These are phyloP conservation scores for Cyclocybe cylindracea DNA, from an alignment of 768 basidiomycete genomes.

Conservation along the genomic window DNA sequence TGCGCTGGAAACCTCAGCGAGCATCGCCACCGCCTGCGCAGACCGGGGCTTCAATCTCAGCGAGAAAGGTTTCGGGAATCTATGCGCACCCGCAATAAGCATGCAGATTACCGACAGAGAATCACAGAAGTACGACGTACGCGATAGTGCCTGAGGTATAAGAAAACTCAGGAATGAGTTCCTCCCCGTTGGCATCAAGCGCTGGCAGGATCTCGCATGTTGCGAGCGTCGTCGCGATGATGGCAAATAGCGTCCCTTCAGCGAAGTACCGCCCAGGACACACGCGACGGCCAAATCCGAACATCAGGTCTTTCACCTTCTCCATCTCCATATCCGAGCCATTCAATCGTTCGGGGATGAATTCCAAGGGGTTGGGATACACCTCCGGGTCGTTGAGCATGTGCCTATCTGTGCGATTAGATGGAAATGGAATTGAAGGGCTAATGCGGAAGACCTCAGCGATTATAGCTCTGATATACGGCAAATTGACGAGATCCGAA, in stretches of 20 bases:
- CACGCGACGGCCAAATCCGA: slow-evolving; percentile 40
- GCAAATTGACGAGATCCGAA: slow-evolving; percentile 13
- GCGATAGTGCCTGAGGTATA: slow-evolving; percentile 16
- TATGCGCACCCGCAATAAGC: not conserved
- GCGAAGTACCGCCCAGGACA: slow-evolving; percentile 42
- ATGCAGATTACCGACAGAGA: not conserved
- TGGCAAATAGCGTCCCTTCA: slow-evolving; percentile 24
- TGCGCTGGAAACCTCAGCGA: not conserved
- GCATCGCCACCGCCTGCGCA: slow-evolving; percentile 4
- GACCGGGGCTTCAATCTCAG: slow-evolving; percentile 12
- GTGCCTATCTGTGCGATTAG: not conserved
- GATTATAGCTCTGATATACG: slow-evolving; percentile 21
- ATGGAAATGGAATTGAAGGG: not conserved
- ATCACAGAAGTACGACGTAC: slow-evolving; percentile 9
- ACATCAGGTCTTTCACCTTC: slow-evolving; percentile 24
- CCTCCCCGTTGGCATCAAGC: slow-evolving; percentile 23
- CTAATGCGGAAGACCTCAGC: slow-evolving; percentile 19
- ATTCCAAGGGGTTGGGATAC: slow-evolving; percentile 17
- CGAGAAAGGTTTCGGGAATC: slow-evolving; percentile 6
- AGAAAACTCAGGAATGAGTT: slow-evolving; percentile 18
- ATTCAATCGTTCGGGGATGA: slow-evolving; percentile 16
- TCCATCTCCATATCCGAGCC: slow-evolving; percentile 11
- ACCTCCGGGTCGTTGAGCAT: not conserved
- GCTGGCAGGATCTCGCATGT: slow-evolving; percentile 31
- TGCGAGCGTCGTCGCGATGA: slow-evolving; percentile 28